These are phyloP conservation scores for Calocera viscosa DNA, from an alignment of 768 basidiomycete species.

Conservation along the genomic window DNA sequence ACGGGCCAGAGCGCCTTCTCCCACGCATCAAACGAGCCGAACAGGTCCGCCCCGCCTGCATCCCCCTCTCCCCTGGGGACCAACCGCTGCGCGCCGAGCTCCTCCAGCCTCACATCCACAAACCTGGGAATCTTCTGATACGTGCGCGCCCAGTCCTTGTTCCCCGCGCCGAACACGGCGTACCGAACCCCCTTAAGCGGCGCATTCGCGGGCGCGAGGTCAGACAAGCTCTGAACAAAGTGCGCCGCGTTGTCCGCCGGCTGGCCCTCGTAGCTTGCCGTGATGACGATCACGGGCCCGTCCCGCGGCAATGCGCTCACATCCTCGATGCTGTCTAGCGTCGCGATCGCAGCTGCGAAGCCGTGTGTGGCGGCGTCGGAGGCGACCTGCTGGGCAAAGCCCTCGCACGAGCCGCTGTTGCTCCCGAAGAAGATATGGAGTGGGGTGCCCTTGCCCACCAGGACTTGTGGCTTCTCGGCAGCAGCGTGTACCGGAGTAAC, in stretches of 20 bases:
- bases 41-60: constrained; percentile 33
- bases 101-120: constrained; percentile 30
- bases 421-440: constrained; percentile 36
- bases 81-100: constrained; percentile 30
- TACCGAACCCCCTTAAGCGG: constrained; percentile 28
- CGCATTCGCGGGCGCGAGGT: constrained; percentile 21
- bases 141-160: constrained; percentile 38
- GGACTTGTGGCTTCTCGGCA: neutral
- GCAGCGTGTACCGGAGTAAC: neutral
- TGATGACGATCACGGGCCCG: constrained; percentile 36
- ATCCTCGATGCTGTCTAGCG: constrained; percentile 30
- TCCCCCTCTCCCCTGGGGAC: constrained; percentile 33
- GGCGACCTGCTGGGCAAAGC: constrained; percentile 37
- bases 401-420: constrained; percentile 40
- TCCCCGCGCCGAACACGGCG: constrained; percentile 41
- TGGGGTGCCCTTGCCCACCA: constrained; percentile 19
- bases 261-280: constrained; percentile 39
- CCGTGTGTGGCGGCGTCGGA: constrained; percentile 31
- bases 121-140: constrained; percentile 37
- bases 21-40: constrained; percentile 36
- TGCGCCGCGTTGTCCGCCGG: constrained; percentile 39
- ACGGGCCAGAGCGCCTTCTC: constrained; percentile 31
- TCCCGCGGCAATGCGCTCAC: constrained; percentile 26
- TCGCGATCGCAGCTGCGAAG: constrained; percentile 31
- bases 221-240: constrained; percentile 35